Percentiles rank a stretch among this genome's conserved stretches.
These are phyloP conservation scores for Periconia digitata DNA, from an alignment of 2,329 filamentous ascomycete genomes.

Conservation along the genomic window DNA sequence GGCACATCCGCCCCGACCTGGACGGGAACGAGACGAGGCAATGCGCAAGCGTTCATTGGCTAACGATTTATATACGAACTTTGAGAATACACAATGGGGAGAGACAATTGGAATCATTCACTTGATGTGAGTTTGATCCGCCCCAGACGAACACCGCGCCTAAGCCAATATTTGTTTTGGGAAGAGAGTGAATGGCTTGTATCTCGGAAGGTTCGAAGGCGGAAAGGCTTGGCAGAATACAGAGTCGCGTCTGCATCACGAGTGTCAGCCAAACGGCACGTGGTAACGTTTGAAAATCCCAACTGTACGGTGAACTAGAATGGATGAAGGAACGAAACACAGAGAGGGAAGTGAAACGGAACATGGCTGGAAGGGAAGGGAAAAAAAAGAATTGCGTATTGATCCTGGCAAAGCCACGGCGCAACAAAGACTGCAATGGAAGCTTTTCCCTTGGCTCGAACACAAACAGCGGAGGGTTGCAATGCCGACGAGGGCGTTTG, in stretches of 20 bases:
- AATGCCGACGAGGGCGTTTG: no score
- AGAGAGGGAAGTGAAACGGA: no score
- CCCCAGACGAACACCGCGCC: no score
- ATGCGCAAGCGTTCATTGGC: background rate
- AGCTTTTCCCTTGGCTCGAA: no score
- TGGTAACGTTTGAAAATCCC: no score
- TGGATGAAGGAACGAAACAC: no score
- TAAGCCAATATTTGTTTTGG: background rate
- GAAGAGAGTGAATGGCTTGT: background rate
- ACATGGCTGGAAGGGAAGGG: no score
- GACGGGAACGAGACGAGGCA: background rate
- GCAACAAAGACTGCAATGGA: no score
- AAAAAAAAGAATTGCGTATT: no score
- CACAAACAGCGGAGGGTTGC: no score
- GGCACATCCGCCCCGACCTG: background rate
- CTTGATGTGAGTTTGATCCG: background rate
- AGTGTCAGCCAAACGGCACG: background rate
- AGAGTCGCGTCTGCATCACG: background rate
- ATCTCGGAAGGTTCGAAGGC: background rate
- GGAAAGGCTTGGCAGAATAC: background rate
- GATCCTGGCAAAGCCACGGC: no score
- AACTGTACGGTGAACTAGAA: no score
- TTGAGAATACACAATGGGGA: background rate
- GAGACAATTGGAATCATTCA: background rate
- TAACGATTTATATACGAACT: background rate